A percentile compares a stretch with the other conserved stretches of the same genome.
Conservation (phyloP, 1,139 yeast genomes). For the Taiozyma sp. region DNA sequence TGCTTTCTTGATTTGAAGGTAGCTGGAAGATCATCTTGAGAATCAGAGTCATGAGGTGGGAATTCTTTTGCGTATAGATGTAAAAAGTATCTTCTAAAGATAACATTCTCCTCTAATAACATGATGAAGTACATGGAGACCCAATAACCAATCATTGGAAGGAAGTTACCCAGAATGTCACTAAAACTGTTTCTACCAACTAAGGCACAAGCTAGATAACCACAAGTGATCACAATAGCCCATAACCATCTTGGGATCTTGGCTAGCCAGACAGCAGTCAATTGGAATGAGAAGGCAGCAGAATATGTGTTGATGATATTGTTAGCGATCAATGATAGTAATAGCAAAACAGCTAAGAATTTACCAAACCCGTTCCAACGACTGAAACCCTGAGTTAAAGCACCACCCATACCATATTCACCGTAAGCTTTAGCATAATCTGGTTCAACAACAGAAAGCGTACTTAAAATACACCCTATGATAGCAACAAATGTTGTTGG, state of each 20-base stretch:
- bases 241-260: slow-evolving; percentile 76
- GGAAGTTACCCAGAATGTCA: slow-evolving; percentile 73
- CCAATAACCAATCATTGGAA: slow-evolving; percentile 97
- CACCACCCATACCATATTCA: slow-evolving; percentile 70
- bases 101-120: slow-evolving; percentile 65
- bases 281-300: slow-evolving; percentile 74
- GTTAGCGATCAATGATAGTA: slow-evolving; percentile 73
- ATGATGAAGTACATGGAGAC: slow-evolving; percentile 73
- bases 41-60: slow-evolving; percentile 21
- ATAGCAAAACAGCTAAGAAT: slow-evolving; percentile 61
- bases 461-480: slow-evolving; percentile 65
- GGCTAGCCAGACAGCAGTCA: slow-evolving; percentile 57
- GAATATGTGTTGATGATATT: slow-evolving; percentile 80
- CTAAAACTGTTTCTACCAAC: slow-evolving; percentile 77
- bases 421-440: slow-evolving; percentile 59
- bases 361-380: slow-evolving; percentile 83
- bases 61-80: slow-evolving; percentile 53
- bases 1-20: slow-evolving; percentile 24
- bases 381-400: slow-evolving; percentile 58
- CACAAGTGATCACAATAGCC: slow-evolving; percentile 58
- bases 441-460: slow-evolving; percentile 56
- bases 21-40: slow-evolving; percentile 10
- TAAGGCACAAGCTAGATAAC: slow-evolving; percentile 63
- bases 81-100: slow-evolving; percentile 54
- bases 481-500: slow-evolving; percentile 81